Conservation (phyloP, 805 yeast genomes). For the Nakazawaea ishiwadae region DNA sequence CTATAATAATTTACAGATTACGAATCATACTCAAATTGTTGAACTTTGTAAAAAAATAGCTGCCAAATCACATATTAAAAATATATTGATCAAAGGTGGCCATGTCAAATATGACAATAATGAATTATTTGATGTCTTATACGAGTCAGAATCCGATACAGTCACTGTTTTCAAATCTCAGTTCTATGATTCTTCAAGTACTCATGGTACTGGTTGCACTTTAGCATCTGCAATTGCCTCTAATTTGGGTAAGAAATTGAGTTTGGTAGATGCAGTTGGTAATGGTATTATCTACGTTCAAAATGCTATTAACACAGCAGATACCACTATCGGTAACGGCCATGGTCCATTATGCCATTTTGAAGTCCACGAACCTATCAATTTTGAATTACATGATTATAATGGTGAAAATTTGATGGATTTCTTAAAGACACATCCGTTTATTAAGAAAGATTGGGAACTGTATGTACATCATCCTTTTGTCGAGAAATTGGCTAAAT, state of each 20-base stretch:
- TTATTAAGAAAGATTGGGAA: slow-evolving; percentile 51
- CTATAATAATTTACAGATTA: slow-evolving; percentile 3
- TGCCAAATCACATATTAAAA: slow-evolving; percentile 36
- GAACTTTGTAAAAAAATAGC: slow-evolving; percentile 34
- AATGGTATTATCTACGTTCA: slow-evolving; percentile 63
- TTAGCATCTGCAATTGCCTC: slow-evolving; percentile 75
- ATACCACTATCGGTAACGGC: slow-evolving; percentile 40
- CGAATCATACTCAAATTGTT: background rate
- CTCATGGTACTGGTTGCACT: slow-evolving; percentile 90
- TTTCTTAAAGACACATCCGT: slow-evolving; percentile 52
- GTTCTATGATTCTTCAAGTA: slow-evolving; percentile 42
- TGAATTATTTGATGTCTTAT: slow-evolving; percentile 49
- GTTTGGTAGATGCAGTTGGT: slow-evolving; percentile 44
- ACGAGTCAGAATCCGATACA: slow-evolving; percentile 32
- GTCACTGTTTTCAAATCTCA: slow-evolving; percentile 43
- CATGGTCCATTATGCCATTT: slow-evolving; percentile 76
- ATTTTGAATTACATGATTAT: slow-evolving; percentile 8
- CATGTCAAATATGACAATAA: slow-evolving; percentile 47
- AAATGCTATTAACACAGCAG: slow-evolving; percentile 46
- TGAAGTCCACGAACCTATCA: slow-evolving; percentile 8
- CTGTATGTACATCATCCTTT: slow-evolving; percentile 59
- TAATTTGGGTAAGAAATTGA: slow-evolving; percentile 53
- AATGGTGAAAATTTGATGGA: slow-evolving; percentile 36
- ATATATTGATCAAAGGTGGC: slow-evolving; percentile 77
- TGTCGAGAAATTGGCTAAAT: slow-evolving; percentile 46